These are phyloP conservation scores for Gossypium mustelinum DNA, from an alignment of 345 rosid genomes.

Conservation along the genomic window DNA sequence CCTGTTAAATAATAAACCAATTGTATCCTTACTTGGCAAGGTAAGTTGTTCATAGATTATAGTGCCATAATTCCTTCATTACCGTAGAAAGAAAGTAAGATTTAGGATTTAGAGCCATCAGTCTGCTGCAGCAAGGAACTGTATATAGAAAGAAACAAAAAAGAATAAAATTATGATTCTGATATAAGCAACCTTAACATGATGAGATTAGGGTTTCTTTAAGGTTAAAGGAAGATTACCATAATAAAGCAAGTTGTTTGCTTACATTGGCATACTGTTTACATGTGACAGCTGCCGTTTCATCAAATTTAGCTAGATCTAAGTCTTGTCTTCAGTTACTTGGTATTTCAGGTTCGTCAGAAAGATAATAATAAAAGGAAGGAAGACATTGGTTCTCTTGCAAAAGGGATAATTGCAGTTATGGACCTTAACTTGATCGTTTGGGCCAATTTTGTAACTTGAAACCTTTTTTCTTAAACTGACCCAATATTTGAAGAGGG, in stretches of 20 bases:
- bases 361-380: background rate
- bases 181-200: slow-evolving; percentile 13
- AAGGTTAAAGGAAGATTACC: background rate
- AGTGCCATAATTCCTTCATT: background rate
- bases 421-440: background rate
- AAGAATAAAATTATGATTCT: slow-evolving; percentile 12
- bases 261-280: slow-evolving; percentile 6
- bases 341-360: slow-evolving; percentile 19
- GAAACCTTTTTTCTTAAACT: background rate
- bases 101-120: background rate
- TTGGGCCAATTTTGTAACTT: background rate
- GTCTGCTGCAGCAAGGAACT: background rate
- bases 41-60: background rate
- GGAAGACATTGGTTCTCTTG: background rate
- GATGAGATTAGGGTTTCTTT: background rate
- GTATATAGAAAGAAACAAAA: no score
- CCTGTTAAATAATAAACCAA: background rate
- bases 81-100: slow-evolving; percentile 4
- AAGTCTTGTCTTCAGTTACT: slow-evolving; percentile 18
- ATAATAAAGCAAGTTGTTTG: slow-evolving; percentile 17
- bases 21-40: background rate
- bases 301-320: slow-evolving; percentile 6
- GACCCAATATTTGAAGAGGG: background rate
- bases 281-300: slow-evolving; percentile 27
- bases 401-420: background rate